Evolutionary conservation across 164 flowering plant genomes (phyloP), one percentile per base, ranked within the genome.

Genomic region (Stephania japonica): DNA sequence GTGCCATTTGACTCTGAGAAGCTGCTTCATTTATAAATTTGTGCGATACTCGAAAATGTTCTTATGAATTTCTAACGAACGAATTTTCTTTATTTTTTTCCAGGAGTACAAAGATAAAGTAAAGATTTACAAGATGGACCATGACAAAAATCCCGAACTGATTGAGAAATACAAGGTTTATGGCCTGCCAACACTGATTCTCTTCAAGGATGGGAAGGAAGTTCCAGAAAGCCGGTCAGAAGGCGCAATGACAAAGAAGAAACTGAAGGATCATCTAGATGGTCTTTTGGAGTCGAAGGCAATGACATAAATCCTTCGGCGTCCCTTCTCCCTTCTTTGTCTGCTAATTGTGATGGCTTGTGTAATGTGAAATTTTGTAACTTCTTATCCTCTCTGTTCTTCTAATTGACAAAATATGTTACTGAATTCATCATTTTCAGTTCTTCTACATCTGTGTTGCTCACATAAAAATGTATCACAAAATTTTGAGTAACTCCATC

Each of bases 191-290:
- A 73, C 86, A 70, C 72, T 90, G 73, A 89, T 92, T 79, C 78
- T 92, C 53, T 92, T 92, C 83, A 86, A 86, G 81, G 78, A 90
- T 70, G 97, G 97, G n/a, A 47, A 82, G 75, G 95, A 88, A 85
- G 85, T 92, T 75, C 84, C 89, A 19, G 85, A 79, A 26, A 92
- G 97, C 84, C 83, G 91, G 67, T 85, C 88, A 76, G 95, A 92
- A 86, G 97, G 97, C 66, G 97, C 95, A 13, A 87, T 92, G 66
- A 87, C 92, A 62, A 92, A 92, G 78, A 81, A 23, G 5, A 92
- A 90, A 80, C 89, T 92, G 23, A 84, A 87, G 70, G 92, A 88
- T 69, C 89, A 89, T 72, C 47, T 92, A 25, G 91, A 92, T 75
- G 50, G 81, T 38, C 76, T 85, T 16, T 78, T 92, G 85, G 84